Conservation (phyloP, 805 yeast species). For the Cyberlindnera saturnus region DNA sequence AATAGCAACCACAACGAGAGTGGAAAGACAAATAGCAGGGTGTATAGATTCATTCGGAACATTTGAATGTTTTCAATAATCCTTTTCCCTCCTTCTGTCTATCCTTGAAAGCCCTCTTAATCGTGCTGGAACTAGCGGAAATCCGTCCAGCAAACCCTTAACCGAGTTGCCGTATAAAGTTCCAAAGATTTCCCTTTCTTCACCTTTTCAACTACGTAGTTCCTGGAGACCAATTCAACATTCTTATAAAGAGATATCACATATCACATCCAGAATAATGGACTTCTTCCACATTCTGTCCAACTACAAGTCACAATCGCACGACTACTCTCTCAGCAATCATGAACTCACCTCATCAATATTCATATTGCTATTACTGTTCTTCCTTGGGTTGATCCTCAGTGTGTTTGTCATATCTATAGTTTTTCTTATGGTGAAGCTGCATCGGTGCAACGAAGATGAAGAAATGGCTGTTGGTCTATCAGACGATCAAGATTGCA, state of each 20-base stretch:
- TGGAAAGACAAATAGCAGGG: too few relatives aligned
- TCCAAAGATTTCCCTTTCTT: background rate
- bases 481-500: background rate
- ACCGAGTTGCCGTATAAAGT: background rate
- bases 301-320: conserved; percentile 10
- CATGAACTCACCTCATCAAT: conserved; percentile 11
- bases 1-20: too few relatives aligned
- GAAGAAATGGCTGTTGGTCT: conserved; percentile 1
- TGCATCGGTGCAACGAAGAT: conserved; percentile 13
- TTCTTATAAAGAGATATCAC: too few relatives aligned
- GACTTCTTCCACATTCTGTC: conserved; percentile 7
- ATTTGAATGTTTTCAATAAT: too few relatives aligned
- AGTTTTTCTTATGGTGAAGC: conserved; percentile 11
- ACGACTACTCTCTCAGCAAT: conserved; percentile 12
- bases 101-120: too few relatives aligned
- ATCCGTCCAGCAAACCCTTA: too few relatives aligned
- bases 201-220: background rate
- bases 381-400: conserved; percentile 11
- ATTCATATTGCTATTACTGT: conserved; percentile 10
- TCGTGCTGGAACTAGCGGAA: too few relatives aligned
- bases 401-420: conserved; percentile 10
- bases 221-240: too few relatives aligned
- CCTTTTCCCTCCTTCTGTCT: too few relatives aligned
- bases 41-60: too few relatives aligned
- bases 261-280: background rate